Evolutionary conservation across 768 basidiomycete genomes (phyloP).

Genomic region (Tulasnella sp.): DNA sequence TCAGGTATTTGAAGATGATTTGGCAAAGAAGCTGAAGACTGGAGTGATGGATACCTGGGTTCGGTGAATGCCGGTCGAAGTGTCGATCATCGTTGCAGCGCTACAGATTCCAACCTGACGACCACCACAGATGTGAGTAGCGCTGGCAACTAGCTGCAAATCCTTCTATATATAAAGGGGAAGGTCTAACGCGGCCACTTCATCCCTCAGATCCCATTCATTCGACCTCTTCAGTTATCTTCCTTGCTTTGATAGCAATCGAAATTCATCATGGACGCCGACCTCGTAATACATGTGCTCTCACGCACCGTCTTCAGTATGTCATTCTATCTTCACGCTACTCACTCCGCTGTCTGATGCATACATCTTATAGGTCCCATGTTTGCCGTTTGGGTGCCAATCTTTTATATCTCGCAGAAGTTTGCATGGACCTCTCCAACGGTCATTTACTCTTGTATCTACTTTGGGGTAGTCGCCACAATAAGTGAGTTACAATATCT

Average conservation of each 20-base stretch:
- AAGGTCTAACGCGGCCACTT: neutral
- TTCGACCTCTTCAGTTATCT: neutral
- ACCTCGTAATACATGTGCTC: no score
- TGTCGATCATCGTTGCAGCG: neutral
- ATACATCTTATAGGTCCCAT: constrained; percentile 50
- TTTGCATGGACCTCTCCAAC: constrained; percentile 37
- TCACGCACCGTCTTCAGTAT: no score
- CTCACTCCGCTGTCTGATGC: no score
- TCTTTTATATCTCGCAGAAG: constrained; percentile 68
- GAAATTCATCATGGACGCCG: no score
- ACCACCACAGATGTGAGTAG: neutral
- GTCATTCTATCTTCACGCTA: neutral
- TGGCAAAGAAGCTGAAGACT: no score
- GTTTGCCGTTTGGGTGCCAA: constrained; percentile 68
- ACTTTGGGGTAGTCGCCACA: constrained; percentile 45
- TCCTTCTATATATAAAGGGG: no score
- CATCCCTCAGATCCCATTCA: no score
- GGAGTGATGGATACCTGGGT: no score
- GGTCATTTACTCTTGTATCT: constrained; percentile 41
- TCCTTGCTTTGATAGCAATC: neutral
- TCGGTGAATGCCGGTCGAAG: neutral
- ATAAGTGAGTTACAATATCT: constrained; percentile 51
- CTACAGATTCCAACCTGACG: neutral
- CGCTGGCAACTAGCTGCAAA: neutral
- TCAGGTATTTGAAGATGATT: no score